phyloP scores from a whole-genome alignment of 2,329 filamentous ascomycete species.

The Ascomycota sp. region DNA sequence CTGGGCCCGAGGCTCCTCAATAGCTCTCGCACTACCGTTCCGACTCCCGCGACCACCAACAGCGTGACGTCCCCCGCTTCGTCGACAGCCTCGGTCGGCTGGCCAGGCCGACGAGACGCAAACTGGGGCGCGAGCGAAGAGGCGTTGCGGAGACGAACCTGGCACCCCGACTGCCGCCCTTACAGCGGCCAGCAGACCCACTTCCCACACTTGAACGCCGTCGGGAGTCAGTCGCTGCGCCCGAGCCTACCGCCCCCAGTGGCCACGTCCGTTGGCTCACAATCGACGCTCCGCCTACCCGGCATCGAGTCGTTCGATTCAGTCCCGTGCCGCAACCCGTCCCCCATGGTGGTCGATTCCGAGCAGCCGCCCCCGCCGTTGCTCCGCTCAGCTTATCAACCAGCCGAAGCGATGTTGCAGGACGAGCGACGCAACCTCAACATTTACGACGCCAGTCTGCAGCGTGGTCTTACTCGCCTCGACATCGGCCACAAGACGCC shows the following conservation, averaged over 20 bases:
- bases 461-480: conserved; percentile 44
- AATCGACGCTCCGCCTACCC: conserved; percentile 49
- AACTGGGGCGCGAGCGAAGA: conserved; percentile 43
- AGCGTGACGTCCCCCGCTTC: conserved; percentile 45
- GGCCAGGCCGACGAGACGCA: conserved; percentile 42
- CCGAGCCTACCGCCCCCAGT: conserved; percentile 31
- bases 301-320: conserved; percentile 87
- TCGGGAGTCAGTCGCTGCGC: conserved; percentile 45
- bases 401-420: conserved; percentile 10
- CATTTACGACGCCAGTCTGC: conserved; percentile 45
- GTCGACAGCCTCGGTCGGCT: conserved; percentile 19
- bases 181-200: conserved; percentile 44
- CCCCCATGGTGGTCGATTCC: conserved; percentile 59
- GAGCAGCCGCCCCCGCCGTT: conserved; percentile 9
- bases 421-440: conserved; percentile 30
- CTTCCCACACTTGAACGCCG: conserved; percentile 49
- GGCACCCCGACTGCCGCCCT: conserved; percentile 63
- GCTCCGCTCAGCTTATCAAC: conserved; percentile 11
- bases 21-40: conserved; percentile 31
- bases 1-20: conserved; percentile 32
- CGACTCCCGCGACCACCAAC: conserved; percentile 36
- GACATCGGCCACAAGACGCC: conserved; percentile 37
- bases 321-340: conserved; percentile 43
- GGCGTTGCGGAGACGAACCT: conserved; percentile 66
- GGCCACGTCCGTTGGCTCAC: conserved; percentile 25